Evolutionary conservation across 257 asterid species (phyloP).

Genomic region (Henckelia pumila): DNA sequence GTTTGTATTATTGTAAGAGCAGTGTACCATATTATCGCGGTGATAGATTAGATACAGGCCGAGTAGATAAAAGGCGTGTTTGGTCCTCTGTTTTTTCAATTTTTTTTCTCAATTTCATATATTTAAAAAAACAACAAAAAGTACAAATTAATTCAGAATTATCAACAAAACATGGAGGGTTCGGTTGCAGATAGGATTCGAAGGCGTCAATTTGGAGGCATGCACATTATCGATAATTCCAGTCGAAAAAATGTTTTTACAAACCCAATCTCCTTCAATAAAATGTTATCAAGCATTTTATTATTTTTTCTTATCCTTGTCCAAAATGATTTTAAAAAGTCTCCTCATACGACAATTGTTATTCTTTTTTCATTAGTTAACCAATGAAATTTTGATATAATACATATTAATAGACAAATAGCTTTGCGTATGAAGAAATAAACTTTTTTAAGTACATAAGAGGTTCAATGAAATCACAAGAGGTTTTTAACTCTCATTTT

Average conservation of each 20-base stretch:
- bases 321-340: background rate
- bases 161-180: too few species aligned
- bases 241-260: background rate
- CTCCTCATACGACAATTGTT: too few species aligned
- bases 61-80: slow-evolving; percentile 43
- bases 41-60: slow-evolving; percentile 25
- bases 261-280: background rate
- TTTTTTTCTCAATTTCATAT: background rate
- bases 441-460: too few species aligned
- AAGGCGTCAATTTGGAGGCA: background rate
- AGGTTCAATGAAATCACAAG: too few species aligned
- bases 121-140: background rate
- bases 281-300: background rate
- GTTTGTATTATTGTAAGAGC: slow-evolving; percentile 5
- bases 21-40: background rate
- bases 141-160: background rate
- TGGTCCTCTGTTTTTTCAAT: slow-evolving; percentile 39
- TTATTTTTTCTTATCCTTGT: background rate
- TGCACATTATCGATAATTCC: background rate
- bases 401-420: too few species aligned
- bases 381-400: too few species aligned
- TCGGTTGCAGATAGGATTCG: background rate
- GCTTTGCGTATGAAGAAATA: too few species aligned
- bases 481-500: too few species aligned
- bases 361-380: too few species aligned